These are phyloP conservation scores for Zoysia matrella DNA, from an alignment of 202 grass and related monocot genomes.

Conservation along the genomic window DNA sequence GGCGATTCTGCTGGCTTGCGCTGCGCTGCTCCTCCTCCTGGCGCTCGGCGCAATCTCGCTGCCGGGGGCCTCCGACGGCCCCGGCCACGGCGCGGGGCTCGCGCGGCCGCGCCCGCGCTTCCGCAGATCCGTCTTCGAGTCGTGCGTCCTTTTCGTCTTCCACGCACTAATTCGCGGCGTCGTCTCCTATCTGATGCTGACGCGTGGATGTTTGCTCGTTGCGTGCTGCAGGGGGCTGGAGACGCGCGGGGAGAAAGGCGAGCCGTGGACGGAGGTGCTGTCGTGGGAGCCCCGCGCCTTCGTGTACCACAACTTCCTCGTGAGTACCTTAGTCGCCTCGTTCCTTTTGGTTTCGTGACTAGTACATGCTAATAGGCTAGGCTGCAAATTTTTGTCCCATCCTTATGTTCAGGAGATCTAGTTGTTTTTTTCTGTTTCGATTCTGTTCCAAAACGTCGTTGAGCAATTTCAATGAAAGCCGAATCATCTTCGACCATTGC, in stretches of 20 bases:
- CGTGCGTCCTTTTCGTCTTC: constrained; percentile 50
- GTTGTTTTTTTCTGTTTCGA: neutral
- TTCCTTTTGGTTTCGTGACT: constrained; percentile 1
- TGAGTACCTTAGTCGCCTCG: constrained; percentile 33
- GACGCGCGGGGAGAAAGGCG: constrained; percentile 56
- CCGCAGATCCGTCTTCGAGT: constrained; percentile 67
- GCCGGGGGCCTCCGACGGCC: constrained; percentile 57
- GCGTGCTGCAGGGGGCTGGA: constrained; percentile 49
- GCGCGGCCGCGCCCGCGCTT: constrained; percentile 46
- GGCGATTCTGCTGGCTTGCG: constrained; percentile 61
- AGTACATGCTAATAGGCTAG: neutral
- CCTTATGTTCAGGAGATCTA: constrained; percentile 22
- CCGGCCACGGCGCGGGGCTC: constrained; percentile 37
- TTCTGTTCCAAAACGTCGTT: neutral
- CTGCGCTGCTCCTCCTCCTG: constrained; percentile 69
- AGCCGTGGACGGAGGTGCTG: constrained; percentile 95
- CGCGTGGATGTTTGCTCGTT: constrained; percentile 1
- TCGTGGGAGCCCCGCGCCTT: constrained; percentile 98
- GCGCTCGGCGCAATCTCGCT: constrained; percentile 87
- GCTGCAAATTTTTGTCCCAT: constrained; percentile 23
- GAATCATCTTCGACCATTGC: neutral
- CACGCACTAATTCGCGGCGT: neutral
- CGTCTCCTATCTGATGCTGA: constrained; percentile 5
- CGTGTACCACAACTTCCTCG: constrained; percentile 94
- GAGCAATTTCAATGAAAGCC: too few species aligned